Conservation (phyloP, 257 asterid genomes). For the Nyctanthes arbortristis region DNA sequence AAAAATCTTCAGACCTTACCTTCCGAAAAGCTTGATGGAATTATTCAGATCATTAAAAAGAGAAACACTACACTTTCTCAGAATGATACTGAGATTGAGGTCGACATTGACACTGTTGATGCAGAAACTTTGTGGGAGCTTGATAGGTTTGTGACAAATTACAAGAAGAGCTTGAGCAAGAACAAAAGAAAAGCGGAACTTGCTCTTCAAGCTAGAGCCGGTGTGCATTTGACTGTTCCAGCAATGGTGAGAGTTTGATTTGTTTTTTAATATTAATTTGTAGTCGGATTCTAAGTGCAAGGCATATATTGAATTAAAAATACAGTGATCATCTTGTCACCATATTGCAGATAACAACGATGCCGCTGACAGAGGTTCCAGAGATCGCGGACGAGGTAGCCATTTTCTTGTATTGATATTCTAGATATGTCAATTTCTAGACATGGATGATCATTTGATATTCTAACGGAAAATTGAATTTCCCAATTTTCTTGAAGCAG, state of each 20-base stretch:
- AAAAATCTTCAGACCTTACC: constrained; percentile 84
- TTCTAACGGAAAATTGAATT: constrained; percentile 17
- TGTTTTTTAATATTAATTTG: too few relatives aligned
- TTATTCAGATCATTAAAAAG: constrained; percentile 87
- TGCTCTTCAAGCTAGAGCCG: constrained; percentile 58
- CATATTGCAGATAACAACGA: constrained; percentile 47
- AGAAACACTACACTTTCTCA: constrained; percentile 77
- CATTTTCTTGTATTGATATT: neutral
- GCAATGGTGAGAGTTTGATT: constrained; percentile 40
- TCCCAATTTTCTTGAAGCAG: constrained; percentile 31
- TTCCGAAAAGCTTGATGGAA: constrained; percentile 83
- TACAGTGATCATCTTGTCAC: constrained; percentile 6
- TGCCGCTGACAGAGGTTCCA: constrained; percentile 34
- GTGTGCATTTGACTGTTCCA: constrained; percentile 45
- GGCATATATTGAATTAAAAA: neutral
- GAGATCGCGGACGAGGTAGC: constrained; percentile 48
- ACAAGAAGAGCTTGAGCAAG: constrained; percentile 91
- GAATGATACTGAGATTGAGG: constrained; percentile 90
- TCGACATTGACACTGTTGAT: constrained; percentile 88
- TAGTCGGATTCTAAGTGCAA: constrained; percentile 1
- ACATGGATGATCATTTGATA: neutral
- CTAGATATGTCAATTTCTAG: neutral
- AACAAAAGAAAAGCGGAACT: constrained; percentile 87
- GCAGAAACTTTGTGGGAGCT: constrained; percentile 99
- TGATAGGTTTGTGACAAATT: constrained; percentile 91